Evolutionary conservation across 345 rosid species (phyloP).

Genomic region (Eucalyptus curtisii): DNA sequence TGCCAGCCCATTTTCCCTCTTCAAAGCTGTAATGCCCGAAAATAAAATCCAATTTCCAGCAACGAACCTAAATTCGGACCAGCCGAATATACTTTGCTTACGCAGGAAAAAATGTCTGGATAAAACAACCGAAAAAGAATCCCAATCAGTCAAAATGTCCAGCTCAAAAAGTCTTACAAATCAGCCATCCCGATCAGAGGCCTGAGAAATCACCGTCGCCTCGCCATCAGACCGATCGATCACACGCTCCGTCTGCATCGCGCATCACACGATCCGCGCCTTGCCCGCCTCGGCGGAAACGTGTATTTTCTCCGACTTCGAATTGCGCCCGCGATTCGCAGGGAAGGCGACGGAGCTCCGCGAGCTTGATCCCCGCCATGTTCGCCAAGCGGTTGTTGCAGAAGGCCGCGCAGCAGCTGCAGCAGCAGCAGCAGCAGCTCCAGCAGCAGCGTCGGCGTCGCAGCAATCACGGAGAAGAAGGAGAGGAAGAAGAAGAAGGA

Average conservation of each 20-base stretch:
- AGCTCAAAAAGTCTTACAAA: not conserved
- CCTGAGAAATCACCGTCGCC: not conserved
- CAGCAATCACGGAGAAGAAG: not conserved
- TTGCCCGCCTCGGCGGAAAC: not conserved
- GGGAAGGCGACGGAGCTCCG: not conserved
- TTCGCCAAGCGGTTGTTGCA: slow-evolving; percentile 1
- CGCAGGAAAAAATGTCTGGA: not conserved
- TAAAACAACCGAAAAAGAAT: not conserved
- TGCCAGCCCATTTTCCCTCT: not conserved
- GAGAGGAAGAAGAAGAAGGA: not conserved
- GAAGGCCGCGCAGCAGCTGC: slow-evolving; percentile 3
- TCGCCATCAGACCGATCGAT: not conserved
- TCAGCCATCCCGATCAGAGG: not conserved
- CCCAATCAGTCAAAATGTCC: not conserved
- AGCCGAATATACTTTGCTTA: not conserved
- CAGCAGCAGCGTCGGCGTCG: not conserved
- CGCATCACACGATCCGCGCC: not conserved
- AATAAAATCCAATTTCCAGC: not conserved
- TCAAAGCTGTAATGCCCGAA: not conserved
- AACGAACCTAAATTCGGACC: not conserved
- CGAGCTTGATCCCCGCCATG: not conserved
- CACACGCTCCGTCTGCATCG: not conserved
- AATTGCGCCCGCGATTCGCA: not conserved
- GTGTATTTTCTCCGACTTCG: not conserved
- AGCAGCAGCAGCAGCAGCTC: not conserved